A percentile compares a stretch with the other conserved stretches of the same genome.
Evolutionary conservation across 345 rosid species (phyloP).

Genomic region (Zanthoxylum bungeanum): DNA sequence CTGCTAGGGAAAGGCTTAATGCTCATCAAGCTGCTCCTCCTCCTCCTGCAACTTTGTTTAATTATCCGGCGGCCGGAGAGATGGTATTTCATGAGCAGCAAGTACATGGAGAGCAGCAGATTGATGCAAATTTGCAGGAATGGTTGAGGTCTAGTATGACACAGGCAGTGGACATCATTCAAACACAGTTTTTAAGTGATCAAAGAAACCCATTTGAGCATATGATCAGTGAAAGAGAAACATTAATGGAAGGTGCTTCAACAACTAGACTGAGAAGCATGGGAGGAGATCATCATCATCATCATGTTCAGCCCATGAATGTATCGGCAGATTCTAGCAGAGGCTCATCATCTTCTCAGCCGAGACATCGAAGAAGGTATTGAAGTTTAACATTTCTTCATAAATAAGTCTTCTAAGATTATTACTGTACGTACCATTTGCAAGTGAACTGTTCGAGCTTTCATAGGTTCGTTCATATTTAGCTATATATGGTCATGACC

Average conservation of each 20-base stretch:
- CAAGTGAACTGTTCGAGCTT: not conserved
- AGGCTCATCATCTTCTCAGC: slow-evolving; percentile 27
- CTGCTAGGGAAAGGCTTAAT: slow-evolving; percentile 31
- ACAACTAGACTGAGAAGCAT: not conserved
- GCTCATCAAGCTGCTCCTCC: not conserved
- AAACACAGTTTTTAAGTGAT: not conserved
- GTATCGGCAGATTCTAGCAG: slow-evolving; percentile 12
- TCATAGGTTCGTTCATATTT: not conserved
- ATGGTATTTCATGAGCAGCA: slow-evolving; percentile 20
- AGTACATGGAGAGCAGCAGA: too few species aligned
- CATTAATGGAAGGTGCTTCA: not conserved
- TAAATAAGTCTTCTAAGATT: too few species aligned
- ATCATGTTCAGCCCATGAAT: slow-evolving; percentile 4
- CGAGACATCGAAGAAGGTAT: slow-evolving; percentile 44
- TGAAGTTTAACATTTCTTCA: not conserved
- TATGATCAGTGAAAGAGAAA: not conserved
- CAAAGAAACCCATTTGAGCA: not conserved
- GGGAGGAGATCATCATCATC: slow-evolving; percentile 3
- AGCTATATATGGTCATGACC: not conserved
- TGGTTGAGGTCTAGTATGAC: slow-evolving; percentile 27
- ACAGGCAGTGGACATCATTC: slow-evolving; percentile 19
- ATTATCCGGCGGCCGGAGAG: not conserved
- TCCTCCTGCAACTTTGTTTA: not conserved
- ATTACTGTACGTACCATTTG: not conserved
- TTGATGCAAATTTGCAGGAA: slow-evolving; percentile 29